Percentiles rank a stretch among this genome's conserved stretches.
These are phyloP conservation scores for Panellus pusillus DNA, from an alignment of 768 basidiomycete species.

Conservation along the genomic window DNA sequence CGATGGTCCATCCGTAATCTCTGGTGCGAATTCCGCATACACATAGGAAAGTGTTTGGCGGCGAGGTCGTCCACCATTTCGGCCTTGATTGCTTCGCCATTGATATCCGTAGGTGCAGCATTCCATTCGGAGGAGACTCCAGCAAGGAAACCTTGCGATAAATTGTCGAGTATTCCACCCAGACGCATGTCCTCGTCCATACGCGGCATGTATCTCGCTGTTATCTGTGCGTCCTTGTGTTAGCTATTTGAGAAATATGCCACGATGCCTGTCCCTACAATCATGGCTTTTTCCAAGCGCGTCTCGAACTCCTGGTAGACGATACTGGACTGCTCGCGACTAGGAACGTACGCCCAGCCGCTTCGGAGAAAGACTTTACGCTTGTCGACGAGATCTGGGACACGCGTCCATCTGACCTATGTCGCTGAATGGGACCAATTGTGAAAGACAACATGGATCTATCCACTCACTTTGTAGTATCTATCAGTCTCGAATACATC, in stretches of 20 bases:
- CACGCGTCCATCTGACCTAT: slow-evolving; percentile 95
- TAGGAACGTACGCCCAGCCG: slow-evolving; percentile 90
- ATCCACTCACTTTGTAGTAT: slow-evolving; percentile 70
- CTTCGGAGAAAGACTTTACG: slow-evolving; percentile 73
- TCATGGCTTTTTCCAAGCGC: slow-evolving; percentile 69
- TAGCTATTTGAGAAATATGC: not conserved
- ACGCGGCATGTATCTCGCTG: slow-evolving; percentile 82
- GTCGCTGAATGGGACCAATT: not conserved
- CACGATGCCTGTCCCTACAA: slow-evolving; percentile 47
- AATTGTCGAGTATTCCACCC: slow-evolving; percentile 83
- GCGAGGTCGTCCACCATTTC: slow-evolving; percentile 93
- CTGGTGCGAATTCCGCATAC: slow-evolving; percentile 91
- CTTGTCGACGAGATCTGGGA: slow-evolving; percentile 87
- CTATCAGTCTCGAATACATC: slow-evolving; percentile 48
- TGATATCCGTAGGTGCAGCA: slow-evolving; percentile 48
- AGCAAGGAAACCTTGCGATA: slow-evolving; percentile 91
- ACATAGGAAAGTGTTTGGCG: slow-evolving; percentile 88
- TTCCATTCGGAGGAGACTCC: slow-evolving; percentile 87
- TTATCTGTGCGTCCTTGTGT: slow-evolving; percentile 50
- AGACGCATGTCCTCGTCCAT: slow-evolving; percentile 94
- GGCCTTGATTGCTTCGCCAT: slow-evolving; percentile 74
- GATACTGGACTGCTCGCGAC: slow-evolving; percentile 75
- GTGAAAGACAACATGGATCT: not conserved
- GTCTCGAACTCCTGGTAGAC: slow-evolving; percentile 84
- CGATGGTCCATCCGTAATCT: slow-evolving; percentile 75